Conservation (phyloP, 345 rosid species). For the Moricandia moricandioides region DNA sequence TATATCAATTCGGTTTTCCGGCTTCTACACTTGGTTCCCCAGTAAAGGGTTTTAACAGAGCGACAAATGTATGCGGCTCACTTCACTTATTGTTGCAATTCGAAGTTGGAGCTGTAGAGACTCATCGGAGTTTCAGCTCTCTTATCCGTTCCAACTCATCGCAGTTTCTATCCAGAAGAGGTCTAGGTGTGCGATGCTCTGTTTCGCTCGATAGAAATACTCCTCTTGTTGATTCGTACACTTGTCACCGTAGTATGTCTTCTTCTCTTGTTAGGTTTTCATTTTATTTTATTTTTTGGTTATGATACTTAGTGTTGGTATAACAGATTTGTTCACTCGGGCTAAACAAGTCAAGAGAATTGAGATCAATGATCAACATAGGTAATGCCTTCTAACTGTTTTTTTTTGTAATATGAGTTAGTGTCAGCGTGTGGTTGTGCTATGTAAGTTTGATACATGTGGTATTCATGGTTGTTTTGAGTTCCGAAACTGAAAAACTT, state of each 20-base stretch:
- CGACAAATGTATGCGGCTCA: constrained; percentile 26
- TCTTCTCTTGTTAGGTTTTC: background rate
- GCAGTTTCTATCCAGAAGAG: constrained; percentile 26
- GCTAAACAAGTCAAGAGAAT: constrained; percentile 71
- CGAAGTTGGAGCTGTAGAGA: constrained; percentile 11
- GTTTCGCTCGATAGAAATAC: constrained; percentile 34
- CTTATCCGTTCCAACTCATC: constrained; percentile 25
- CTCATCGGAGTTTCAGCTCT: constrained; percentile 33
- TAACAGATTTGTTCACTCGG: constrained; percentile 66
- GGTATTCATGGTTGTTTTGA: background rate
- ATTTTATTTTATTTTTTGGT: no score
- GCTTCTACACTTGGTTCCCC: constrained; percentile 45
- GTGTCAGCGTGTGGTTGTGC: background rate
- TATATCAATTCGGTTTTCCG: no score
- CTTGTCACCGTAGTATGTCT: constrained; percentile 47
- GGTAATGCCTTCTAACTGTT: constrained; percentile 36
- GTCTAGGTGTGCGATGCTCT: constrained; percentile 40
- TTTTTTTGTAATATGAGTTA: constrained; percentile 9
- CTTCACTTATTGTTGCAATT: constrained; percentile 13
- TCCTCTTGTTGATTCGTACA: constrained; percentile 16
- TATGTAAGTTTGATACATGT: background rate
- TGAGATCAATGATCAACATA: constrained; percentile 71
- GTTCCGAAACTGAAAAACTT: background rate
- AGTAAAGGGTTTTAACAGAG: constrained; percentile 28
- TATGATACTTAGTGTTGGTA: background rate